Evolutionary conservation across 768 basidiomycete genomes (phyloP).

Genomic region (Amanita pallidorosea): DNA sequence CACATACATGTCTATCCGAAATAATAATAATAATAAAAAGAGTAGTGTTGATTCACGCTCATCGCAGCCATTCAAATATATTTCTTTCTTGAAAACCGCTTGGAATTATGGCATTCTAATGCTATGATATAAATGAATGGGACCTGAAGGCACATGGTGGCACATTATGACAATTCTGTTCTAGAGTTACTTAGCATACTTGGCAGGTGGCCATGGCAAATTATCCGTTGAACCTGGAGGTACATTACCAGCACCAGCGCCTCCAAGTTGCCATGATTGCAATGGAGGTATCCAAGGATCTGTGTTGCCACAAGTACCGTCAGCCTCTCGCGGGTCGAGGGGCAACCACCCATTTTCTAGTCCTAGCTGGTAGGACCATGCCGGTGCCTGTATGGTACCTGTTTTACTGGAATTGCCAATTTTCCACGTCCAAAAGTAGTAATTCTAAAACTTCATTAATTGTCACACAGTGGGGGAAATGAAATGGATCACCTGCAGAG

Average conservation of each 20-base stretch:
- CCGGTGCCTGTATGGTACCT: constrained; percentile 66
- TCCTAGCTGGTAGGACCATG: constrained; percentile 93
- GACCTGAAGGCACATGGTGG: too few relatives aligned
- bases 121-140: too few relatives aligned
- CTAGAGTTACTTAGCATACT: too few relatives aligned
- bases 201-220: constrained; percentile 63
- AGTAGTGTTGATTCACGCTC: too few relatives aligned
- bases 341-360: constrained; percentile 92
- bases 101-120: too few relatives aligned
- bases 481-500: constrained; percentile 52
- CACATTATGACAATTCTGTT: too few relatives aligned
- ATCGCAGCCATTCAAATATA: too few relatives aligned
- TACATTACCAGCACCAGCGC: constrained; percentile 60
- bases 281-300: constrained; percentile 50
- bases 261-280: constrained; percentile 65
- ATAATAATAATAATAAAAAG: too few relatives aligned
- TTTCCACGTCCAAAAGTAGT: constrained; percentile 99
- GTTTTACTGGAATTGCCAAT: constrained; percentile 71
- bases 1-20: too few relatives aligned
- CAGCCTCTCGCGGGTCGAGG: constrained; percentile 66
- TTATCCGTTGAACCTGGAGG: constrained; percentile 36
- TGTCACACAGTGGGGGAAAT: neutral
- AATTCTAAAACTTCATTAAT: constrained; percentile 43
- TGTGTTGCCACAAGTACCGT: constrained; percentile 60
- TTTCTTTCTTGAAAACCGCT: too few relatives aligned